Evolutionary conservation across 1,139 yeast species (phyloP).

Genomic region (Taphrina confusa): DNA sequence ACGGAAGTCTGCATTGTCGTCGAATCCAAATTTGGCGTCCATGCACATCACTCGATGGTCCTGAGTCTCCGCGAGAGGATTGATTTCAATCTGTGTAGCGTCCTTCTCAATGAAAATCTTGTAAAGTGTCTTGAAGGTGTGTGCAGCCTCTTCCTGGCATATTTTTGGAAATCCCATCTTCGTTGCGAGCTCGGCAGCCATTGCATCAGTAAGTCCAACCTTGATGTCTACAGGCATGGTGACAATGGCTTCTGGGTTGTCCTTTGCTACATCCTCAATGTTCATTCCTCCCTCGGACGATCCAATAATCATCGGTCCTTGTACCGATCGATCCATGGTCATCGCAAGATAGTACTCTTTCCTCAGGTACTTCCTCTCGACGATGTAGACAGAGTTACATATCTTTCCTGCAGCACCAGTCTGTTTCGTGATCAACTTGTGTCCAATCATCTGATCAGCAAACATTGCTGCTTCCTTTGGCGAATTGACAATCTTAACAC

Average conservation of each 20-base stretch:
- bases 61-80: constrained; percentile 92
- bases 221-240: constrained; percentile 78
- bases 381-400: constrained; percentile 94
- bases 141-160: constrained; percentile 85
- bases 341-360: constrained; percentile 96
- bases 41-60: constrained; percentile 91
- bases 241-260: constrained; percentile 88
- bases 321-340: constrained; percentile 88
- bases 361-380: constrained; percentile 88
- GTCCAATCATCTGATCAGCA: constrained; percentile 86
- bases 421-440: constrained; percentile 94
- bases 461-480: constrained; percentile 85
- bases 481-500: constrained; percentile 85
- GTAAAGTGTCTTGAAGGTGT: constrained; percentile 82
- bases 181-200: constrained; percentile 75
- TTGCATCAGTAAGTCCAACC: constrained; percentile 74
- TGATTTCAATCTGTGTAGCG: constrained; percentile 97
- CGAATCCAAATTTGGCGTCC: constrained; percentile 99
- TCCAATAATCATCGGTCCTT: constrained; percentile 90
- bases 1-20: constrained; percentile 93
- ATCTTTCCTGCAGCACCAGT: constrained; percentile 97
- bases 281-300: constrained; percentile 99
- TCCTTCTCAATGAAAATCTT: constrained; percentile 85
- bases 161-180: constrained; percentile 76
- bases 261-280: constrained; percentile 96